These are phyloP conservation scores for Jamesozyma gamospora DNA, from an alignment of 805 yeast species.

Conservation along the genomic window DNA sequence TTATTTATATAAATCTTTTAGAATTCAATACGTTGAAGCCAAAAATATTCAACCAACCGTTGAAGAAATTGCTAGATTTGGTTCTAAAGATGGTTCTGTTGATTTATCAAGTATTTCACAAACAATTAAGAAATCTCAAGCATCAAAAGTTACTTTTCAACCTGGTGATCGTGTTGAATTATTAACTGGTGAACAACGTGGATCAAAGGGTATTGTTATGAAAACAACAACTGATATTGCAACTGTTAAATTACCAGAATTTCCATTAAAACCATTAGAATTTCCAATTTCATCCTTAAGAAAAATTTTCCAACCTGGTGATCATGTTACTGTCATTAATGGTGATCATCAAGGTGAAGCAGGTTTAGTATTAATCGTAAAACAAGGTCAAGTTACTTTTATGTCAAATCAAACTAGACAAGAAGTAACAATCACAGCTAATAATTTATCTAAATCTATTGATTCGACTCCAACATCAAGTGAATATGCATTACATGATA, in stretches of 20 bases:
- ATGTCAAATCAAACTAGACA: constrained; percentile 81
- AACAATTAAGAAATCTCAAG: constrained; percentile 57
- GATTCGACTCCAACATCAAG: constrained; percentile 72
- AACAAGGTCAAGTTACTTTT: constrained; percentile 78
- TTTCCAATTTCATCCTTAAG: constrained; percentile 75
- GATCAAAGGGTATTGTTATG: constrained; percentile 72
- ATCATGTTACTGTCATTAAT: constrained; percentile 83
- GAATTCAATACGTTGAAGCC: constrained; percentile 69
- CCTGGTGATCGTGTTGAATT: constrained; percentile 93
- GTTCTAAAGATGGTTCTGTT: constrained; percentile 73
- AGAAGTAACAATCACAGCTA: constrained; percentile 88
- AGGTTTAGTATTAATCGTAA: constrained; percentile 79
- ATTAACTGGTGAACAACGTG: constrained; percentile 86
- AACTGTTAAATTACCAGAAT: constrained; percentile 39
- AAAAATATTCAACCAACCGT: constrained; percentile 77
- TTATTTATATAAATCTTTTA: constrained; percentile 75
- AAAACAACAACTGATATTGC: constrained; percentile 54
- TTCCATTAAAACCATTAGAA: constrained; percentile 49
- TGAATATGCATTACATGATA: constrained; percentile 76
- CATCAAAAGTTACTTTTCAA: constrained; percentile 56
- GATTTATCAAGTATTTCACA: constrained; percentile 83
- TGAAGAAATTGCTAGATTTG: constrained; percentile 79
- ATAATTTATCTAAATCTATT: constrained; percentile 82
- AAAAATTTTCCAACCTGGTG: constrained; percentile 83
- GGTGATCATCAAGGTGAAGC: constrained; percentile 92